These are phyloP conservation scores for Saturnispora dispora DNA, from an alignment of 805 yeast species.

Conservation along the genomic window DNA sequence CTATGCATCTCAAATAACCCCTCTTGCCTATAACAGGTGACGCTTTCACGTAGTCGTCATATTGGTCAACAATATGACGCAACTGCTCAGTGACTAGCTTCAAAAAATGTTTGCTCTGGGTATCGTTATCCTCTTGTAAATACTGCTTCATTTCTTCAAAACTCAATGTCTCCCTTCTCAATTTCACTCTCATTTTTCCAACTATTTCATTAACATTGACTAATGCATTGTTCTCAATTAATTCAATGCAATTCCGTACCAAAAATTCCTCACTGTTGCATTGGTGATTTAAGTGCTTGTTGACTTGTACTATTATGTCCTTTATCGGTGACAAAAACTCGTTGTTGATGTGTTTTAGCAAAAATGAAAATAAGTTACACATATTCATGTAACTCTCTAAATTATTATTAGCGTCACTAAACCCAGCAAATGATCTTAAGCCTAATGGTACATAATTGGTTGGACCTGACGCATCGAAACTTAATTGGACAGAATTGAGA, in stretches of 20 bases:
- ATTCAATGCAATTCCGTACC: background rate
- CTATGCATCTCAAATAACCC: background rate
- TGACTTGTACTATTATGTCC: background rate
- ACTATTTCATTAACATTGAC: background rate
- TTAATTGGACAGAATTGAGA: constrained; percentile 10
- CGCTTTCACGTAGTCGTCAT: background rate
- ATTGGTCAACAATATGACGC: background rate
- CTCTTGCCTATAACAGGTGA: background rate
- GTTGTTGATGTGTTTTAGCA: constrained; percentile 7
- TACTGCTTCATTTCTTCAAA: background rate
- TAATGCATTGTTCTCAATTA: background rate
- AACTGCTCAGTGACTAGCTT: background rate
- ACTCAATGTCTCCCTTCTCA: background rate
- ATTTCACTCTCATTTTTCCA: background rate
- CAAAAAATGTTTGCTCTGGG: background rate
- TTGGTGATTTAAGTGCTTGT: background rate
- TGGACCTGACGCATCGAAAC: constrained; percentile 18
- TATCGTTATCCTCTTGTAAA: background rate
- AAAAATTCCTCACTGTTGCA: background rate
- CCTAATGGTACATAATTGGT: constrained; percentile 23
- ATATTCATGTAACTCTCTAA: constrained; percentile 24
- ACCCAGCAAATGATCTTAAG: constrained; percentile 19
- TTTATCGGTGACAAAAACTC: background rate
- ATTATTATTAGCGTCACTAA: constrained; percentile 19
- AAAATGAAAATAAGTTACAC: constrained; percentile 26